Percentiles rank a stretch among this genome's conserved stretches.
phyloP scores from a whole-genome alignment of 305 asterid species.

The Caryopteris hybrid region DNA sequence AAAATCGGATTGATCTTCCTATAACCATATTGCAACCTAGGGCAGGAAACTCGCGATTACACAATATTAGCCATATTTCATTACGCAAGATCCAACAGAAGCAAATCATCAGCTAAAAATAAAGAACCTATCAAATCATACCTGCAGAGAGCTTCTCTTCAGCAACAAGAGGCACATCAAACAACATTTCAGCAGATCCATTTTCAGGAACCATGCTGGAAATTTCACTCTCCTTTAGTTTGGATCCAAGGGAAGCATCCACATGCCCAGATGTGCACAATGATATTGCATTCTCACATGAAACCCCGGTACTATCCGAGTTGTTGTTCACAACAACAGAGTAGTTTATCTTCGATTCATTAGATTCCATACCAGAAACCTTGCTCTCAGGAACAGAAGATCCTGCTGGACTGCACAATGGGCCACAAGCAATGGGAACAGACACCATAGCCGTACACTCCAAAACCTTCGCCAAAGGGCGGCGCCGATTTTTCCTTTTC shows the following conservation, averaged over 20 bases:
- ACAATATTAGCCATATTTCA: neutral
- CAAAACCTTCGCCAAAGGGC: constrained; percentile 59
- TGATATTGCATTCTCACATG: constrained; percentile 38
- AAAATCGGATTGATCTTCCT: neutral
- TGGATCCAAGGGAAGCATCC: constrained; percentile 37
- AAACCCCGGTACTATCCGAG: constrained; percentile 49
- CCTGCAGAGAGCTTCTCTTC: constrained; percentile 53
- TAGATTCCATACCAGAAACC: constrained; percentile 43
- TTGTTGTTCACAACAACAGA: constrained; percentile 30
- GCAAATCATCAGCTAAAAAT: neutral
- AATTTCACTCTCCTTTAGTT: constrained; percentile 46
- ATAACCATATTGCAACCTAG: neutral
- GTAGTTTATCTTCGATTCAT: constrained; percentile 33
- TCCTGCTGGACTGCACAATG: constrained; percentile 41
- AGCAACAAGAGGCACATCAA: constrained; percentile 55
- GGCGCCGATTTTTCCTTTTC: constrained; percentile 58
- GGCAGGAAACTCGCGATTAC: neutral
- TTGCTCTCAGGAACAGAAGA: constrained; percentile 40
- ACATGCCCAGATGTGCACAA: constrained; percentile 25
- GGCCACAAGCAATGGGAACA: constrained; percentile 52
- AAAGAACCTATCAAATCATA: constrained; percentile 19
- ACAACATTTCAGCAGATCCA: constrained; percentile 42
- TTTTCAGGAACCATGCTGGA: constrained; percentile 37
- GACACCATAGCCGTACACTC: constrained; percentile 55
- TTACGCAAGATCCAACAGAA: neutral